A percentile compares a stretch with the other conserved stretches of the same genome.
phyloP scores from a whole-genome alignment of 1,284 basidiomycete genomes.

The Rhodotorula sp. region DNA sequence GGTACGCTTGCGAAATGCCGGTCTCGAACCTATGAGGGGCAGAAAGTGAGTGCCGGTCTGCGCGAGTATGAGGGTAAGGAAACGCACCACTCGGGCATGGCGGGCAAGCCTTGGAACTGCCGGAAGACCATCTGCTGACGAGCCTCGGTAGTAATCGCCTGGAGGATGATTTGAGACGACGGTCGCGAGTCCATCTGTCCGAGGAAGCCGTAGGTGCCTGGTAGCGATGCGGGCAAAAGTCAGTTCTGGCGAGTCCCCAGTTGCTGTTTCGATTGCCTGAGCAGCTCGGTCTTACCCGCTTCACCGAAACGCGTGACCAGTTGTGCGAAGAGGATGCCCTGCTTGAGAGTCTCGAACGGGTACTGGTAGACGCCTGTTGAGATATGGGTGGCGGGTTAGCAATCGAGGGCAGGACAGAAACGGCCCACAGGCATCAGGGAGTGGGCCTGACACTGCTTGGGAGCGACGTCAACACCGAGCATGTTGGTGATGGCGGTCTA shows the following conservation, averaged over 20 bases:
- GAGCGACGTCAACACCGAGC: conserved; percentile 30
- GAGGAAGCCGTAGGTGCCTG: conserved; percentile 59
- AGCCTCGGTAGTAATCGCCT: conserved; percentile 64
- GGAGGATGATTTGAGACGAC: conserved; percentile 59
- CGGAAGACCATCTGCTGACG: conserved; percentile 67
- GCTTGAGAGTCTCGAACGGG: conserved; percentile 60
- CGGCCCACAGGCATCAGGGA: no score
- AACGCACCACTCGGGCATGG: conserved; percentile 7
- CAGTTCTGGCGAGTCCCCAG: no score
- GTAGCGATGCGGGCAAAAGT: no score
- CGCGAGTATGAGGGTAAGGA: neutral
- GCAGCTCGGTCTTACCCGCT: conserved; percentile 51
- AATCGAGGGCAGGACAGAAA: no score
- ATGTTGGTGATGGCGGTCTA: conserved; percentile 53
- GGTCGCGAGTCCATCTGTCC: conserved; percentile 62
- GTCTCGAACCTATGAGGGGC: conserved; percentile 50
- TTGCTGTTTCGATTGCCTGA: no score
- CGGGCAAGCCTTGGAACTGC: conserved; percentile 54
- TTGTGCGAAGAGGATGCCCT: conserved; percentile 64
- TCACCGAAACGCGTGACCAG: conserved; percentile 62
- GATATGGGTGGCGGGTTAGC: no score
- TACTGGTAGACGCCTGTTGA: conserved; percentile 47
- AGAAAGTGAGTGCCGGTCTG: no score
- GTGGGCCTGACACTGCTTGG: conserved; percentile 28
- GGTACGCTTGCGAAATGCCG: conserved; percentile 61